Percentiles rank a stretch among this genome's conserved stretches.
Conservation (phyloP, 1,284 basidiomycete genomes). For the Fomitopsis pinicola region DNA sequence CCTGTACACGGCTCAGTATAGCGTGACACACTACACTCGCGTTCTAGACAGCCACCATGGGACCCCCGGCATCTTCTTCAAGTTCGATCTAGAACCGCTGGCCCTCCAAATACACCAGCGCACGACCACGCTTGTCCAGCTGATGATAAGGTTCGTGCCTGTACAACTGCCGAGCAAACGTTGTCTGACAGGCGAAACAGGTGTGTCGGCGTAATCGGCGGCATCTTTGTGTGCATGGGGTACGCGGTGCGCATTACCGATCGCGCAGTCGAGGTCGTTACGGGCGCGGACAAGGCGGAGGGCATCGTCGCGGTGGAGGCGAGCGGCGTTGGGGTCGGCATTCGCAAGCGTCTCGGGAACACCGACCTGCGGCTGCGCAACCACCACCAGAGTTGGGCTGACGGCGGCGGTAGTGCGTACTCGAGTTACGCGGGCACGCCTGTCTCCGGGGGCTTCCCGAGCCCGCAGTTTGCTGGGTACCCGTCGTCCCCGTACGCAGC, state of each 20-base stretch:
- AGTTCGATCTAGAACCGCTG: slow-evolving; percentile 94
- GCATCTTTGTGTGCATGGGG: slow-evolving; percentile 75
- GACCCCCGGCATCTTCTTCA: slow-evolving; percentile 94
- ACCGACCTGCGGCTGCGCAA: slow-evolving; percentile 40
- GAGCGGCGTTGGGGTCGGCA: slow-evolving; percentile 40
- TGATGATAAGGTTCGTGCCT: slow-evolving; percentile 68
- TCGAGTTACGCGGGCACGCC: slow-evolving; percentile 37
- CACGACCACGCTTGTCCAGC: slow-evolving; percentile 76
- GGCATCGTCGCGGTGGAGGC: slow-evolving; percentile 65
- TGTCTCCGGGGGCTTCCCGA: slow-evolving; percentile 27
- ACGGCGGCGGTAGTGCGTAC: slow-evolving; percentile 38
- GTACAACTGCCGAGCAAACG: neutral
- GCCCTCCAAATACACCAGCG: slow-evolving; percentile 82
- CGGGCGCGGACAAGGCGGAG: slow-evolving; percentile 51
- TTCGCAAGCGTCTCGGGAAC: slow-evolving; percentile 44
- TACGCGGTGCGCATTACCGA: slow-evolving; percentile 70
- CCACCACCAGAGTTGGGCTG: slow-evolving; percentile 33
- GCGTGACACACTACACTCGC: slow-evolving; percentile 90
- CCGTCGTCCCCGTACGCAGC: slow-evolving; percentile 25
- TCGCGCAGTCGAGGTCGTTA: slow-evolving; percentile 63
- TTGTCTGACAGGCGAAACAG: slow-evolving; percentile 26
- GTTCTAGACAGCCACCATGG: slow-evolving; percentile 73
- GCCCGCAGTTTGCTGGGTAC: slow-evolving; percentile 21
- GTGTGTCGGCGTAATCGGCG: slow-evolving; percentile 76
- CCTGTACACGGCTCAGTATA: slow-evolving; percentile 89